phyloP scores from a whole-genome alignment of 352 stramenopile species.

The Phytophthora tentaculata region DNA sequence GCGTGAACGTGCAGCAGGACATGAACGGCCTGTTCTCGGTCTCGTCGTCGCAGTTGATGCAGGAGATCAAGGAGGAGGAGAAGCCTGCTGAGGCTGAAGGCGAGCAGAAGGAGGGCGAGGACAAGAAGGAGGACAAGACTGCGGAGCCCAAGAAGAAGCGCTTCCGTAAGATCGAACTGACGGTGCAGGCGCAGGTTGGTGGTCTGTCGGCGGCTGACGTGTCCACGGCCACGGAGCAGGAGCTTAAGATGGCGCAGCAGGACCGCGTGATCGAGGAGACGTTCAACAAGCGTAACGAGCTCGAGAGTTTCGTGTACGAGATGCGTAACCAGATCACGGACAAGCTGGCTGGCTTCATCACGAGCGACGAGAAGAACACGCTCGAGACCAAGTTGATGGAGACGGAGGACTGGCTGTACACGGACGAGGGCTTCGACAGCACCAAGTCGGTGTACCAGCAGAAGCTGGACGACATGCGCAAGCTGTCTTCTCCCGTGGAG shows the following conservation, averaged over 20 bases:
- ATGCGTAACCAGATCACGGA: slow-evolving; percentile 97
- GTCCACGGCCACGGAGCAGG: slow-evolving; percentile 80
- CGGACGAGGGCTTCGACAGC: slow-evolving; percentile 98
- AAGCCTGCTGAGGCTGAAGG: slow-evolving; percentile 66
- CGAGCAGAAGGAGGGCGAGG: slow-evolving; percentile 60
- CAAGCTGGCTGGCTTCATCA: slow-evolving; percentile 87
- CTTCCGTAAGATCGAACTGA: slow-evolving; percentile 91
- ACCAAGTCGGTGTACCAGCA: slow-evolving; percentile 96
- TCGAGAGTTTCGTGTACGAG: slow-evolving; percentile 99
- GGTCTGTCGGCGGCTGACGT: slow-evolving; percentile 71
- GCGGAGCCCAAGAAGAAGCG: slow-evolving; percentile 95
- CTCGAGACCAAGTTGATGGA: slow-evolving; percentile 91
- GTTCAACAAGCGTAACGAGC: slow-evolving; percentile 98
- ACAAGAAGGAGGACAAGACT: slow-evolving; percentile 80
- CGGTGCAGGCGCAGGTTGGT: slow-evolving; percentile 64
- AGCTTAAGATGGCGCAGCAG: slow-evolving; percentile 96
- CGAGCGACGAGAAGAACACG: slow-evolving; percentile 86
- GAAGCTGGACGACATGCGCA: slow-evolving; percentile 96
- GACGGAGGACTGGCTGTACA: slow-evolving; percentile 99
- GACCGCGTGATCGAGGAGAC: slow-evolving; percentile 97
- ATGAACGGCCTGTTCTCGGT: slow-evolving; percentile 97
- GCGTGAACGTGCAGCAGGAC: slow-evolving; percentile 98
- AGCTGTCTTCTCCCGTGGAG: slow-evolving; percentile 94
- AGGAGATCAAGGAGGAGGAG: slow-evolving; percentile 94
- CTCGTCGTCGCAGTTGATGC: slow-evolving; percentile 96